Conservation (phyloP, 306 rosid species). For the Dryas octopetala region DNA sequence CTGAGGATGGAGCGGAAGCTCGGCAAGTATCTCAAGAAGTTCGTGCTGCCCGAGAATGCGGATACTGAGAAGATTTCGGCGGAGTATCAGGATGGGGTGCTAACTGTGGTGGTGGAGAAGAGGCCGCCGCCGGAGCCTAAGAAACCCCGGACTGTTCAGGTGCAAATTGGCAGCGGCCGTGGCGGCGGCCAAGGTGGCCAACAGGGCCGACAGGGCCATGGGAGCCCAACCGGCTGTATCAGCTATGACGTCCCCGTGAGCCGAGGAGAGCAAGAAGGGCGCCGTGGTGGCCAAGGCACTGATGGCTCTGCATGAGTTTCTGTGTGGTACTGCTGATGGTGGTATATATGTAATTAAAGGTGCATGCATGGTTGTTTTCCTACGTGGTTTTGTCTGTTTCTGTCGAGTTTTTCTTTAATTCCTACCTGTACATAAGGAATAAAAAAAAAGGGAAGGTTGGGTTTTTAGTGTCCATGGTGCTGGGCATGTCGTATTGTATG, state of each 20-base stretch:
- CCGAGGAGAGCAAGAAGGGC: not conserved
- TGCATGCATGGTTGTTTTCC: not conserved
- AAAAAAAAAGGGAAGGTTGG: not conserved
- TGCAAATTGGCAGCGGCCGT: constrained; percentile 7
- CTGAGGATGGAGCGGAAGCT: constrained; percentile 60
- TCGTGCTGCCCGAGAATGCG: constrained; percentile 43
- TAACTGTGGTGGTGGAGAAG: constrained; percentile 37
- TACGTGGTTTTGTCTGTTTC: not conserved
- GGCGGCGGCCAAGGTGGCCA: not conserved
- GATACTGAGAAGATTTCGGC: constrained; percentile 39
- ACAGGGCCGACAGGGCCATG: not conserved
- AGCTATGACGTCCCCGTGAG: too few relatives aligned
- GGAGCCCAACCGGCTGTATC: too few relatives aligned
- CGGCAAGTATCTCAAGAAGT: constrained; percentile 49
- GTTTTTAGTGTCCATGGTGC: not conserved
- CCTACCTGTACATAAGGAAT: not conserved
- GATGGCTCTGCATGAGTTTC: too few relatives aligned
- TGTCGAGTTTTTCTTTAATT: not conserved
- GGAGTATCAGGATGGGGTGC: constrained; percentile 41
- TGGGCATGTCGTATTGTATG: not conserved
- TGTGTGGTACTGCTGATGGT: too few relatives aligned
- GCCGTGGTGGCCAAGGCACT: not conserved
- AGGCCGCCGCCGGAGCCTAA: constrained; percentile 48
- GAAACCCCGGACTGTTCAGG: constrained; percentile 35
- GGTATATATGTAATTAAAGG: too few relatives aligned